Conservation (phyloP, 768 basidiomycete species). For the Lactifluus rugatus region DNA sequence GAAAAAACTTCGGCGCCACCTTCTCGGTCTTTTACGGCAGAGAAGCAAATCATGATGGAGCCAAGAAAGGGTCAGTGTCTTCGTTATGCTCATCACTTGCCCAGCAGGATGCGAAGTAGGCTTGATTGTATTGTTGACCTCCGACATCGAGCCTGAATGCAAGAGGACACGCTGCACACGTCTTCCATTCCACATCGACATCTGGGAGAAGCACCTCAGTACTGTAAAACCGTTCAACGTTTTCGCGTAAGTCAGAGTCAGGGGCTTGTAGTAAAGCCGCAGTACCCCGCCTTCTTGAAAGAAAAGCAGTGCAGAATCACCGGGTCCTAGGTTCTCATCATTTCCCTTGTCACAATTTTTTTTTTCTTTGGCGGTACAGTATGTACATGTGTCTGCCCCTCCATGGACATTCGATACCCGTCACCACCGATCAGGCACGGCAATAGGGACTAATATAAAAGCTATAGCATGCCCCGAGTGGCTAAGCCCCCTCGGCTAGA, state of each 20-base stretch:
- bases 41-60: not conserved
- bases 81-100: not conserved
- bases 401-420: no score
- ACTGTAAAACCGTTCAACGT: not conserved
- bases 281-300: not conserved
- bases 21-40: conserved; percentile 8
- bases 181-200: not conserved
- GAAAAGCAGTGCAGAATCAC: conserved; percentile 15
- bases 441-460: not conserved
- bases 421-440: not conserved
- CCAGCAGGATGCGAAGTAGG: no score
- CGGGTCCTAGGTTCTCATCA: not conserved
- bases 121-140: no score
- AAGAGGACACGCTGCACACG: not conserved
- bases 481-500: not conserved
- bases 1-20: conserved; percentile 3
- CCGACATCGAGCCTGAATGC: no score
- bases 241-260: not conserved
- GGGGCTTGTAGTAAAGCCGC: no score
- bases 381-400: no score
- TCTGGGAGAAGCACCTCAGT: not conserved
- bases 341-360: not conserved
- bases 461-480: not conserved
- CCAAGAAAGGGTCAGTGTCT: no score
- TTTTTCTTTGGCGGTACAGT: no score